These are phyloP conservation scores for Fraxinus sp. DNA, from an alignment of 305 asterid species.

Conservation along the genomic window DNA sequence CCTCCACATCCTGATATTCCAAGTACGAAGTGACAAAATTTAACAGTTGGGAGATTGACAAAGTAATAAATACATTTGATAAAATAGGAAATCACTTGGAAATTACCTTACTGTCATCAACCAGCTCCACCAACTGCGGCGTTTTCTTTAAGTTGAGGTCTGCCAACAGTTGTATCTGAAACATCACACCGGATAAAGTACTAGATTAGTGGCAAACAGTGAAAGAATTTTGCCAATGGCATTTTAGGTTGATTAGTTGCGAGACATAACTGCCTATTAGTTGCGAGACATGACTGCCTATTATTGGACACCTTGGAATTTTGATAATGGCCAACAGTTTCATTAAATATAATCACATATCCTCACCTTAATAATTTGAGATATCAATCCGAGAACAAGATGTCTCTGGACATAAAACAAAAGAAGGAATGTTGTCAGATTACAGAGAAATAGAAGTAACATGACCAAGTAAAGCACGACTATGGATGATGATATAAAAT, in stretches of 20 bases:
- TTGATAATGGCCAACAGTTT: conserved; percentile 8
- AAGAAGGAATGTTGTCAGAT: conserved; percentile 24
- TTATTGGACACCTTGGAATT: conserved; percentile 9
- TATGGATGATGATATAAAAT: neutral
- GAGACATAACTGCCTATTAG: neutral
- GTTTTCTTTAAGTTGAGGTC: conserved; percentile 93
- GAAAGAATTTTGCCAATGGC: neutral
- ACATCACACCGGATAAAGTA: conserved; percentile 22
- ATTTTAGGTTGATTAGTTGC: conserved; percentile 1
- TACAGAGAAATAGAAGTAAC: neutral
- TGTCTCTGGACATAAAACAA: conserved; percentile 48
- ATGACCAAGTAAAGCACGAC: conserved; percentile 8
- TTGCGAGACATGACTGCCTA: conserved; percentile 1
- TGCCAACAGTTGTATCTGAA: conserved; percentile 88
- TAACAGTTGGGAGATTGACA: neutral
- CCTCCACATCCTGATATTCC: conserved; percentile 76
- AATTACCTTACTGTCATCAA: conserved; percentile 81
- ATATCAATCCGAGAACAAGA: conserved; percentile 76
- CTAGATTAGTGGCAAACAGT: conserved; percentile 6
- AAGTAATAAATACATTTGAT: conserved; percentile 1
- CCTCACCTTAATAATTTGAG: conserved; percentile 77
- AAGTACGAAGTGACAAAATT: conserved; percentile 17
- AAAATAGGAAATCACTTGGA: conserved; percentile 7
- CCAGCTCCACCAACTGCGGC: conserved; percentile 89
- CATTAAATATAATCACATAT: neutral